Evolutionary conservation across 305 asterid genomes (phyloP).

Genomic region (Fraxinus ornus): DNA sequence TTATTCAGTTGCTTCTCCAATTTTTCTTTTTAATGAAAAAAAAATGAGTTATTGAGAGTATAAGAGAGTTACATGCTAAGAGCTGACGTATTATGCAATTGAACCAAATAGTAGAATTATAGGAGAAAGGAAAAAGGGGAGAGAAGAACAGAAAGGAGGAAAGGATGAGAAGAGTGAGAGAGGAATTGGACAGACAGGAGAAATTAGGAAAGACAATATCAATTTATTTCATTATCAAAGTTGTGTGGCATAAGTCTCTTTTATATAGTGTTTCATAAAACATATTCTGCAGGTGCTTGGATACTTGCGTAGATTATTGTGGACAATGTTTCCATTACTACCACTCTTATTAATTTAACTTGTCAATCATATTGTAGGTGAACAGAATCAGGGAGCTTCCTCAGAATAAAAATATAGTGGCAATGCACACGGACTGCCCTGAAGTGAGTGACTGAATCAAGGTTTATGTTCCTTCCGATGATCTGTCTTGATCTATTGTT

Average conservation of each 20-base stretch:
- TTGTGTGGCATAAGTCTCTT: too few relatives aligned
- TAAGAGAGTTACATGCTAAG: not conserved
- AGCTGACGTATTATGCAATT: not conserved
- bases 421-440: slow-evolving; percentile 96
- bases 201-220: too few relatives aligned
- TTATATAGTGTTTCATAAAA: too few relatives aligned
- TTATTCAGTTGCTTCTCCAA: not conserved
- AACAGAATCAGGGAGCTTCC: slow-evolving; percentile 97
- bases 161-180: too few relatives aligned
- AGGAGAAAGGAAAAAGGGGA: too few relatives aligned
- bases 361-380: slow-evolving; percentile 48
- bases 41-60: not conserved
- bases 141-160: too few relatives aligned
- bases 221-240: too few relatives aligned
- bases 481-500: not conserved
- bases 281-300: too few relatives aligned
- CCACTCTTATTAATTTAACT: slow-evolving; percentile 2
- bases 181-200: too few relatives aligned
- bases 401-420: slow-evolving; percentile 84
- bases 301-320: not conserved
- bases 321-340: not conserved
- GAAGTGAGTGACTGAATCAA: slow-evolving; percentile 54
- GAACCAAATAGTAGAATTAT: too few relatives aligned
- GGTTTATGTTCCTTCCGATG: slow-evolving; percentile 16
- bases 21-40: not conserved